A percentile compares a stretch with the other conserved stretches of the same genome.
phyloP scores from a whole-genome alignment of 2,329 filamentous ascomycete genomes.

The Sphaerostilbella broomeana region DNA sequence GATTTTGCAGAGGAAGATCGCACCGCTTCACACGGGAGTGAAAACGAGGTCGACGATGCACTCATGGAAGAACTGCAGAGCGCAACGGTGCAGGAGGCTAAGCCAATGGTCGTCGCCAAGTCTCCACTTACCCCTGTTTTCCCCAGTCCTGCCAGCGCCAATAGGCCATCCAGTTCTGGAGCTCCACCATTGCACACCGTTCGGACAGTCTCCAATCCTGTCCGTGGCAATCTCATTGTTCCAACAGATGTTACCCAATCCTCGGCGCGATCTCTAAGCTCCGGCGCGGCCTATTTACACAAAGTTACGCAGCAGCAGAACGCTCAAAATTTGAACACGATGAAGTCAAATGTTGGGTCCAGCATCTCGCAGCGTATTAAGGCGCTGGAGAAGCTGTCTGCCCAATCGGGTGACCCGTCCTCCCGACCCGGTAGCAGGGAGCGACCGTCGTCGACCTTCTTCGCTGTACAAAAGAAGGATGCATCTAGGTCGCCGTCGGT shows the following conservation, averaged over 20 bases:
- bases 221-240: slow-evolving; percentile 37
- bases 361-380: slow-evolving; percentile 94
- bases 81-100: slow-evolving; percentile 77
- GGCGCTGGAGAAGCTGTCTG: slow-evolving; percentile 73
- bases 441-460: slow-evolving; percentile 48
- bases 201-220: slow-evolving; percentile 44
- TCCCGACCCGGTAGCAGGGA: slow-evolving; percentile 25
- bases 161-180: slow-evolving; percentile 7
- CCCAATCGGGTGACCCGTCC: slow-evolving; percentile 26
- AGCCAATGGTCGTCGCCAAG: slow-evolving; percentile 69
- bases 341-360: slow-evolving; percentile 74
- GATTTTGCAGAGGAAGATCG: slow-evolving; percentile 30
- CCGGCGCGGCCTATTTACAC: slow-evolving; percentile 50
- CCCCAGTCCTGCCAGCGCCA: slow-evolving; percentile 26
- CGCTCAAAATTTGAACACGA: slow-evolving; percentile 40
- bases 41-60: slow-evolving; percentile 65
- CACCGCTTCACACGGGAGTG: neutral
- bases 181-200: slow-evolving; percentile 25
- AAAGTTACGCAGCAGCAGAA: slow-evolving; percentile 46
- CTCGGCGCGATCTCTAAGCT: slow-evolving; percentile 48
- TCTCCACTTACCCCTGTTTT: slow-evolving; percentile 70
- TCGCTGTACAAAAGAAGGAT: slow-evolving; percentile 50
- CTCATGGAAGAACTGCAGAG: slow-evolving; percentile 80
- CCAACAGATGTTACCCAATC: slow-evolving; percentile 41
- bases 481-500: slow-evolving; percentile 40